These are phyloP conservation scores for thale cress (Arabidopsis thaliana) DNA, from an alignment of 345 rosid species.

Conservation along the genomic window DNA sequence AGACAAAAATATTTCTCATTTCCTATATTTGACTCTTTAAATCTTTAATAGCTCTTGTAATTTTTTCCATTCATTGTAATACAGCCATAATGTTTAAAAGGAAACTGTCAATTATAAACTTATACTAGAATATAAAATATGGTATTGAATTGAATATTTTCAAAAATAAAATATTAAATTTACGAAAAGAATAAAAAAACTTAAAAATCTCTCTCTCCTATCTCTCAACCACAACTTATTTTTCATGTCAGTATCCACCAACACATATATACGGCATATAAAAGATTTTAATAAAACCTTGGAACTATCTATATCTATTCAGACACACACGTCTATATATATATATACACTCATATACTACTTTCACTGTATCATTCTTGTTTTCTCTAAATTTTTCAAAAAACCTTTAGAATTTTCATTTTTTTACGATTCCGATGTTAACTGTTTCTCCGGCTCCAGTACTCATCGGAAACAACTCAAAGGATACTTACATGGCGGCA, in stretches of 20 bases:
- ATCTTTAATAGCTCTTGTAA: not conserved
- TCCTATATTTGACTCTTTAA: not conserved
- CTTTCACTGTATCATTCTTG: conserved; percentile 36
- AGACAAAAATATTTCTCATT: not conserved
- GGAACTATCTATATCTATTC: conserved; percentile 44
- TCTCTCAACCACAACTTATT: conserved; percentile 44
- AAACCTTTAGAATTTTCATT: conserved; percentile 4
- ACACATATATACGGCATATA: conserved; percentile 35
- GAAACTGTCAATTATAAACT: not conserved
- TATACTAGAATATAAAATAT: not conserved
- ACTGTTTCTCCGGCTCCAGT: conserved; percentile 67
- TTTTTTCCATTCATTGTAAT: not conserved
- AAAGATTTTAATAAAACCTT: conserved; percentile 35
- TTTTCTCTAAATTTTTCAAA: conserved; percentile 26
- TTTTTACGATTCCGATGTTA: conserved; percentile 60
- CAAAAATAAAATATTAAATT: not conserved
- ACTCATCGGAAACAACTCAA: conserved; percentile 47
- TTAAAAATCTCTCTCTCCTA: not conserved
- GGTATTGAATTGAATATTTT: not conserved
- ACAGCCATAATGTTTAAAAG: not conserved
- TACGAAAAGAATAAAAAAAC: not conserved
- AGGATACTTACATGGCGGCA: conserved; percentile 52
- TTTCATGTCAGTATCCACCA: conserved; percentile 32
- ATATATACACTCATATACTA: not conserved
- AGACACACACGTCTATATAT: conserved; percentile 25